These are phyloP conservation scores for Pythium pectinolyticum DNA, from an alignment of 352 stramenopile genomes.

Conservation along the genomic window DNA sequence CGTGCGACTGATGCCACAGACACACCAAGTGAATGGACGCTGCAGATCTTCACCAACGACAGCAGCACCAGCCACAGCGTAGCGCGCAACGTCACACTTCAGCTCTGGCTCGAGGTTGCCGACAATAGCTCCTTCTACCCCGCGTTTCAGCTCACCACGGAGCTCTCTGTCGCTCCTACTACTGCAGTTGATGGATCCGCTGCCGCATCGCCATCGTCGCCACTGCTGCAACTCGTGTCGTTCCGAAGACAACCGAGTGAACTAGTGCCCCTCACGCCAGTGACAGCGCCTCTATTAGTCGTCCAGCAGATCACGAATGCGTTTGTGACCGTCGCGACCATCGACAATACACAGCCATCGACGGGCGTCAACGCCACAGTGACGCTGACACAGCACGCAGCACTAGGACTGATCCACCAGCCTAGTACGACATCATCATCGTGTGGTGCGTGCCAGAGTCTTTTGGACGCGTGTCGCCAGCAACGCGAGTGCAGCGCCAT, in stretches of 20 bases:
- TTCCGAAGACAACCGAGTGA: not conserved
- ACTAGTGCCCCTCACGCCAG: not conserved
- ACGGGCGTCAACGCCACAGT: not conserved
- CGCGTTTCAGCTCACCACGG: not conserved
- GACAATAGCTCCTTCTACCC: not conserved
- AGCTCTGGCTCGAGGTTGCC: conserved; percentile 1
- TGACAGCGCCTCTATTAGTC: not conserved
- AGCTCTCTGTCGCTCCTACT: conserved; percentile 5
- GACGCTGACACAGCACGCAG: not conserved
- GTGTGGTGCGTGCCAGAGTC: conserved; percentile 2
- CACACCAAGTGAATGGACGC: not conserved
- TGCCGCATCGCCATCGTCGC: too few relatives aligned
- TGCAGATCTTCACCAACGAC: conserved; percentile 9
- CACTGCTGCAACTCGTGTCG: not conserved
- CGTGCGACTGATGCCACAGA: not conserved
- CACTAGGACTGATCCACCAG: conserved; percentile 5
- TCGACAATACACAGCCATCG: not conserved
- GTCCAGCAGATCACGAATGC: not conserved
- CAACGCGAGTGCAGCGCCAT: conserved; percentile 16
- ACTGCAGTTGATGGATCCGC: too few relatives aligned
- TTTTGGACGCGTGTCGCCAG: conserved; percentile 7
- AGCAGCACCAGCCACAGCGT: not conserved
- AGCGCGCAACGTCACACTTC: conserved; percentile 1
- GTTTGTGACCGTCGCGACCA: not conserved
- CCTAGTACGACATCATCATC: too few relatives aligned